Base-by-base conservation (phyloP, 306 rosid species). In the Mimosa pudica region DNA sequence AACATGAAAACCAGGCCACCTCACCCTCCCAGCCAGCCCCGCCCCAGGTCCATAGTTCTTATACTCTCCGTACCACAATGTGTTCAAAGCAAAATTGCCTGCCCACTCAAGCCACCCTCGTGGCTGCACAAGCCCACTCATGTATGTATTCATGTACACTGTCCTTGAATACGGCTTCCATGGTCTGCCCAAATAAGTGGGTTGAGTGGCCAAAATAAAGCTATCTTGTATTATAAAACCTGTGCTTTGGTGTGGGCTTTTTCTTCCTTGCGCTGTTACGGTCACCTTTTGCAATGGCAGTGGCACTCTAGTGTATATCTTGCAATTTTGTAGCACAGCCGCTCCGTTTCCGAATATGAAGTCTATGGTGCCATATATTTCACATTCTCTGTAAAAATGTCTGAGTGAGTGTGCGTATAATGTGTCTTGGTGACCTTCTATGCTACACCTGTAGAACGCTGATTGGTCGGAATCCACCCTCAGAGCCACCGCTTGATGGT, bases 291-390 rank as follows among this genome's bases (percentile, higher is more conserved):
- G 98, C 3, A 82, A 66, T 0, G 97, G 91, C 2, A 93, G 92
- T 0, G 98, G 98, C 8, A 84, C 93, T 36, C 98, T 45, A 0
- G 97, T 89, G 94, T 76, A 93, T 72, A 93, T 83, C 79, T 86
- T 91, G 88, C 98, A 93, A 35, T 86, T 87, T 73, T 91, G 98
- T 11, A 93, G 67, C 7, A 93, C 94, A 0, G 94, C 97, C 0
- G 98, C 98, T 0, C 97, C 97, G 8, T 93, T 93, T 57, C 98
- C 98, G 52, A 93, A 93, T 32, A 93, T 91, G 88, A 89, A 93
- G 84, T 93, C 98, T 79, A 93, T 88, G 76, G 97, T 93, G 45
- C 98, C 97, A 10, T 89, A 89, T 65, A 93, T 87, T 52, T 85
- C 86, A 2, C 98, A 93, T 61, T 93, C 98, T 0, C 97, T 85